Percentiles rank a stretch among this genome's conserved stretches.
Evolutionary conservation across 169 alveolate species (phyloP).

Genomic region (Plasmodium gaboni): DNA sequence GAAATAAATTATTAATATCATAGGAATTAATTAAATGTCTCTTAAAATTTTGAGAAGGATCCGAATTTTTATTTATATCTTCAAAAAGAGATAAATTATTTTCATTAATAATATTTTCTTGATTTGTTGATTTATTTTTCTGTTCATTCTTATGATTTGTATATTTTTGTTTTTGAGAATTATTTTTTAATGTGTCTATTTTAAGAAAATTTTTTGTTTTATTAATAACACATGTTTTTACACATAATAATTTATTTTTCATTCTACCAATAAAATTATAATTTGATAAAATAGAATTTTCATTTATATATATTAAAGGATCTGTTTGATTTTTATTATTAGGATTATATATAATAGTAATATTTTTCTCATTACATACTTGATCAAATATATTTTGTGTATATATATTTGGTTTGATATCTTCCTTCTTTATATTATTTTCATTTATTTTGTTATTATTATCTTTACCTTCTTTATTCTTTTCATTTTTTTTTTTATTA

Average conservation of each 20-base stretch:
- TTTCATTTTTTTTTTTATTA: background rate
- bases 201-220: background rate
- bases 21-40: conserved; percentile 36
- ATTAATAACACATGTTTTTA: conserved; percentile 3
- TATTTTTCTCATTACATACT: conserved; percentile 44
- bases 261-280: conserved; percentile 26
- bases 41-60: background rate
- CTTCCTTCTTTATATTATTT: background rate
- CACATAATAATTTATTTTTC: conserved; percentile 13
- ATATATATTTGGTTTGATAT: conserved; percentile 48
- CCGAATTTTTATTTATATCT: background rate
- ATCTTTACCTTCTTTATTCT: too few relatives aligned
- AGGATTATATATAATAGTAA: conserved; percentile 47
- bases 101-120: background rate
- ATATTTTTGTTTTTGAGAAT: conserved; percentile 2
- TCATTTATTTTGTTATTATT: too few relatives aligned
- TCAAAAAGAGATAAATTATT: background rate
- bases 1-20: conserved; percentile 70
- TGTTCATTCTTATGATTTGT: background rate
- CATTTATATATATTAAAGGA: conserved; percentile 62
- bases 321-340: conserved; percentile 39
- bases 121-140: background rate
- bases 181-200: background rate
- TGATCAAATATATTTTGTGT: conserved; percentile 63
- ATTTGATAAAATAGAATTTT: conserved; percentile 30